Evolutionary conservation across 345 rosid genomes (phyloP), one percentile per base, ranked within the genome.

Genomic region (Crucihimalaya himalaica): DNA sequence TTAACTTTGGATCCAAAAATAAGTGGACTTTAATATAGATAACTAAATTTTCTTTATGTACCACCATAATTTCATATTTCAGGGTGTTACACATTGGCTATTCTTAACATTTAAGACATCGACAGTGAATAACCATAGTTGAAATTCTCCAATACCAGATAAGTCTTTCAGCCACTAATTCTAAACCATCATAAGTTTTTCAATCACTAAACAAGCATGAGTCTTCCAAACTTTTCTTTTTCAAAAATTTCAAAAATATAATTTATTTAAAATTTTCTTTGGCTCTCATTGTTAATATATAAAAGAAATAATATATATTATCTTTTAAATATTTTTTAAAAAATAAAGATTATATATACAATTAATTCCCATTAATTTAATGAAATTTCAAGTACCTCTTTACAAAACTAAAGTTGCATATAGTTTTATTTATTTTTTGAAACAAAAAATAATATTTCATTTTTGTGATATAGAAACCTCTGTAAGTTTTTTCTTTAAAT

Each of bases 381-480:
- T n/a, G 3, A 29, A 55, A 0, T n/a, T n/a, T 29, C 6, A 34
- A 35, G 18, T 13, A 35, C 11, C 34, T 58, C 34, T 19, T 12
- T 58, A 34, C 28, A 19, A 58, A 18, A 34, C 27, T 19, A 34
- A 34, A 58, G 16, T 20, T 35, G 20, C 28, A 52, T 52, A 7
- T 27, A 32, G 2, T 9, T 31, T 5, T 31, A 6, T 31, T 5
- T 31, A 31, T 6, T 31, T 5, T 29, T 25, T 25, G 4, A 16
- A 31, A 9, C 0, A 12, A 6, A 0, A 61, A 4, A 52, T 11
- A 7, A 7, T 4, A 12, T 11, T 55, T 69, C 25, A 20, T 29
- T 69, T 54, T 70, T 37, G 2, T 25, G 50, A 70, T 47, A 59
- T 35, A 1, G 50, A 60, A 48, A 23, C 18, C 37, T 23, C 67